Evolutionary conservation across 164 flowering plant genomes (phyloP).

Genomic region (Akebia trifoliata): DNA sequence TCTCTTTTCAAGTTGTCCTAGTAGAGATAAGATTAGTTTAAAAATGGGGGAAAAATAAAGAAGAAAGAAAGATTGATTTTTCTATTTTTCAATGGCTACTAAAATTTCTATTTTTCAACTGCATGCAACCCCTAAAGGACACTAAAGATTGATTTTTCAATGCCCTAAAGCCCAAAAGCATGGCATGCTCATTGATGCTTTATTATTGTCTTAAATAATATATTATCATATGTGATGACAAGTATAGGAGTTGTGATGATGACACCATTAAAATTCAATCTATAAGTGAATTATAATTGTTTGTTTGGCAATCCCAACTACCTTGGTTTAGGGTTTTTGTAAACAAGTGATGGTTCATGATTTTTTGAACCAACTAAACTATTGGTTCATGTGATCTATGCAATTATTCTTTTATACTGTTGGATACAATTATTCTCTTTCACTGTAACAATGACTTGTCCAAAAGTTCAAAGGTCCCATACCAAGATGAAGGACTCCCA

Average conservation of each 20-base stretch:
- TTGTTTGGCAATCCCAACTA: too few species aligned
- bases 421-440: too few species aligned
- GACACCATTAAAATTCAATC: background rate
- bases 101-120: background rate
- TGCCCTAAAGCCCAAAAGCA: background rate
- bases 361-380: too few species aligned
- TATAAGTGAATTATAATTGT: too few species aligned
- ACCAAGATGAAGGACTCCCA: background rate
- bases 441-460: background rate
- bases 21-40: too few species aligned
- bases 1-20: too few species aligned
- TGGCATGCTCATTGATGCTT: background rate
- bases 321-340: too few species aligned
- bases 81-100: too few species aligned
- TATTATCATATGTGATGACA: too few species aligned
- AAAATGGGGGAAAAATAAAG: too few species aligned
- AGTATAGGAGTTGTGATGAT: background rate
- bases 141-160: too few species aligned
- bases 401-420: constrained; percentile 12
- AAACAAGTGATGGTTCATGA: background rate
- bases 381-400: constrained; percentile 2
- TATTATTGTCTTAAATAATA: background rate
- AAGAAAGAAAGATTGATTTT: too few species aligned
- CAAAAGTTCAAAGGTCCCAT: background rate
- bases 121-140: constrained; percentile 1